Evolutionary conservation across 495 filamentous ascomycete genomes (phyloP).

Genomic region (Podospora pseudoanserina): DNA sequence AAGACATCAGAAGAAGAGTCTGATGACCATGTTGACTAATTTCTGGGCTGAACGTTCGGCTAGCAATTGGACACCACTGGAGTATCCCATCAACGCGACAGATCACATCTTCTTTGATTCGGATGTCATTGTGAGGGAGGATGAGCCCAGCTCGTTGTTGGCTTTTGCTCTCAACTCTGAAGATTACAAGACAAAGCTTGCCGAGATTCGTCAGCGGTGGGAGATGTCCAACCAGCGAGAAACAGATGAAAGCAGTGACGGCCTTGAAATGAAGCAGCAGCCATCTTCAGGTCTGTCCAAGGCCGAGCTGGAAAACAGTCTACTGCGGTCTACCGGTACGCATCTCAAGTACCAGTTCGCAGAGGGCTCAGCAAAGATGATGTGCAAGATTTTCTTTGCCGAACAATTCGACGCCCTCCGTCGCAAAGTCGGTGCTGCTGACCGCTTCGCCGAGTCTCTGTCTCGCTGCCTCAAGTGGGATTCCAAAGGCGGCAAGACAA

Average conservation of each 20-base stretch:
- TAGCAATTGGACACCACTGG: slow-evolving; percentile 90
- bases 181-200: slow-evolving; percentile 78
- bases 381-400: slow-evolving; percentile 96
- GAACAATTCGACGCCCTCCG: slow-evolving; percentile 96
- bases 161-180: slow-evolving; percentile 83
- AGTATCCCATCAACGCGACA: slow-evolving; percentile 81
- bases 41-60: slow-evolving; percentile 99
- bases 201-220: slow-evolving; percentile 61
- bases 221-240: slow-evolving; percentile 31
- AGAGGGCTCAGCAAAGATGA: slow-evolving; percentile 86
- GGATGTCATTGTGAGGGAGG: slow-evolving; percentile 95
- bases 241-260: slow-evolving; percentile 32
- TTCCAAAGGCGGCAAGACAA: slow-evolving; percentile 96
- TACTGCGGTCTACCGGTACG: slow-evolving; percentile 78
- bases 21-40: slow-evolving; percentile 90
- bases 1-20: slow-evolving; percentile 83
- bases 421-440: slow-evolving; percentile 84
- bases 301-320: slow-evolving; percentile 66
- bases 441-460: slow-evolving; percentile 91
- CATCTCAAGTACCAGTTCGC: slow-evolving; percentile 93
- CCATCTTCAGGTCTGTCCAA: slow-evolving; percentile 29
- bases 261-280: slow-evolving; percentile 27
- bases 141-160: slow-evolving; percentile 94
- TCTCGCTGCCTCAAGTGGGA: slow-evolving; percentile 98
- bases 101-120: slow-evolving; percentile 97